Base-by-base conservation (phyloP, 352 stramenopile species). In the Pythium guiyangense region DNA sequence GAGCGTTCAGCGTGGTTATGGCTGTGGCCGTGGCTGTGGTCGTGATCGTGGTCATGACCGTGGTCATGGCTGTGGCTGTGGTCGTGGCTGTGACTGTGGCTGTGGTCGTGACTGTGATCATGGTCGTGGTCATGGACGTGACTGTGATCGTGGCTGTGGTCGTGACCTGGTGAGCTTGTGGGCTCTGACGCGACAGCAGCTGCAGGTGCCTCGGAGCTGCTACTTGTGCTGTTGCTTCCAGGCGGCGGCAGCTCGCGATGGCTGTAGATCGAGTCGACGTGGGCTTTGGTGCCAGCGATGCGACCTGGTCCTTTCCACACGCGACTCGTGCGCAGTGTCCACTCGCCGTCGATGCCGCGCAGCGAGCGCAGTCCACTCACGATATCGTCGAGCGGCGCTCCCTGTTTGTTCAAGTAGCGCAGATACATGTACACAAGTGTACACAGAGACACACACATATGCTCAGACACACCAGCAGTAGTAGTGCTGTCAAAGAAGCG, bases 231-330 rank as follows among this genome's bases (percentile, higher is more conserved):
- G n/a, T n/a, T n/a, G n/a, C 25, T 45, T 46, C 58, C 58, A 4
- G 80, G 76, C 35, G 66, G 60, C 3, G 65, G 70, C 0, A 60
- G 66, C 49, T 79, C 77, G 17, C 77, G 74, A 63, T 98, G 88
- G 40, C 88, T 57, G 58, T 97, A 96, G 40, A 92, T 70, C 54
- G 90, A 98, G n/a, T n/a, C n/a, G n/a, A n/a, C n/a, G n/a, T n/a
- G n/a, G n/a, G n/a, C n/a, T n/a, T n/a, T n/a, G n/a, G n/a, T n/a
- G n/a, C n/a, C n/a, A n/a, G n/a, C n/a, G n/a, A n/a, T n/a, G n/a
- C n/a, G n/a, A n/a, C n/a, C n/a, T n/a, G n/a, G n/a, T n/a, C n/a
- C n/a, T n/a, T n/a, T n/a, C n/a, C n/a, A n/a, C n/a, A n/a, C n/a
- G n/a, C n/a, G n/a, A n/a, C n/a, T n/a, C n/a, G n/a, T n/a, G n/a